Conservation (phyloP, 768 basidiomycete genomes). For the Leccinum uliginosum region DNA sequence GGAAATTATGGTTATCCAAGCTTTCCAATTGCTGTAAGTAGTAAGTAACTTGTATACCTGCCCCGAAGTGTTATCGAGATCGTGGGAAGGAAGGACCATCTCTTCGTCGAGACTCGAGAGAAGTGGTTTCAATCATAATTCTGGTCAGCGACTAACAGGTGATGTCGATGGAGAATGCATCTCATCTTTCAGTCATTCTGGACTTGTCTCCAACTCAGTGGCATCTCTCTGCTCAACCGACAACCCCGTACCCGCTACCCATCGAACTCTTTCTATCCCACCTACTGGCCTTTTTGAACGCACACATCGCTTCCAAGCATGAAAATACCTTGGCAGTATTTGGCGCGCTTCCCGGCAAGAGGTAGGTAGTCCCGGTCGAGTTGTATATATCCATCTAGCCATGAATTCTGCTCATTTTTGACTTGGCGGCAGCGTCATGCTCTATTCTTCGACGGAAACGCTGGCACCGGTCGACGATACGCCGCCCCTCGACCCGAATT, state of each 20-base stretch:
- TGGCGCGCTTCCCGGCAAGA: slow-evolving; percentile 80
- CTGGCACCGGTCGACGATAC: slow-evolving; percentile 31
- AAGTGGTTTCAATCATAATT: too few relatives aligned
- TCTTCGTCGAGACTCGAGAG: too few relatives aligned
- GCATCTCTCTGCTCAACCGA: slow-evolving; percentile 59
- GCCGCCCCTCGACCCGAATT: slow-evolving; percentile 62
- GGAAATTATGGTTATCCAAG: too few relatives aligned
- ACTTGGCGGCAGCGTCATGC: slow-evolving; percentile 51
- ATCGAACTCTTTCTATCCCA: slow-evolving; percentile 77
- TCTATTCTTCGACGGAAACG: slow-evolving; percentile 66
- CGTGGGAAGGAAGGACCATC: too few relatives aligned
- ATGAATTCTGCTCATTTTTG: neutral
- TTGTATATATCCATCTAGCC: neutral
- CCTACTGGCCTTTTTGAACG: slow-evolving; percentile 86
- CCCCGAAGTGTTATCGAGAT: too few relatives aligned
- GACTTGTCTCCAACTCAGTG: slow-evolving; percentile 87
- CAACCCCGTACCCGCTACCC: slow-evolving; percentile 50
- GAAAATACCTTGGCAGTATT: slow-evolving; percentile 93
- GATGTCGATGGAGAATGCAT: slow-evolving; percentile 41
- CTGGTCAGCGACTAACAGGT: too few relatives aligned
- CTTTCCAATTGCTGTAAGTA: too few relatives aligned
- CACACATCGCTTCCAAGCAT: slow-evolving; percentile 85
- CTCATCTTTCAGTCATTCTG: slow-evolving; percentile 77
- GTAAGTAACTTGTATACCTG: too few relatives aligned
- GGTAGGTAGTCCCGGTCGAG: slow-evolving; percentile 41